phyloP scores from a whole-genome alignment of 2,329 filamentous ascomycete genomes.

The Penicillium olsonii region DNA sequence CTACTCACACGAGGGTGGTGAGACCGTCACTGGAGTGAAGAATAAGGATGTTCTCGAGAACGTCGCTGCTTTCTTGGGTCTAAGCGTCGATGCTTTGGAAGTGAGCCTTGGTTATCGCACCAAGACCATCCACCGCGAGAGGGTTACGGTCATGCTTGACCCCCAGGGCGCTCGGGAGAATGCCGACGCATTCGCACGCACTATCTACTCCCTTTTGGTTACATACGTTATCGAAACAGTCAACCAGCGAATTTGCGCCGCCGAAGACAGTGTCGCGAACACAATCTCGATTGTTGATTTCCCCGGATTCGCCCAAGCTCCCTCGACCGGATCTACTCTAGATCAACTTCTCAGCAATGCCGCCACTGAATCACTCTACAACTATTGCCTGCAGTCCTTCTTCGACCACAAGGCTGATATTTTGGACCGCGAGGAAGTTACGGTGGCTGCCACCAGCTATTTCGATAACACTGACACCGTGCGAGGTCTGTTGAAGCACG shows the following conservation, averaged over 20 bases:
- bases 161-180: constrained; percentile 85
- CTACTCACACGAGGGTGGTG: constrained; percentile 91
- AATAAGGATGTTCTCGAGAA: constrained; percentile 88
- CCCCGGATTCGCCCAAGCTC: constrained; percentile 85
- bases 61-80: constrained; percentile 91
- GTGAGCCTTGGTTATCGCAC: constrained; percentile 91
- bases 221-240: constrained; percentile 91
- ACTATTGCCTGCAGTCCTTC: constrained; percentile 91
- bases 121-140: constrained; percentile 92
- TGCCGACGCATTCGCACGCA: constrained; percentile 90
- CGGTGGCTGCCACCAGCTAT: constrained; percentile 87
- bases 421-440: constrained; percentile 90
- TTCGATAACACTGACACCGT: constrained; percentile 97
- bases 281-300: constrained; percentile 96
- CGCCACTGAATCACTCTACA: constrained; percentile 87
- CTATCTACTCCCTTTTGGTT: constrained; percentile 89
- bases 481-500: constrained; percentile 84
- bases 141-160: constrained; percentile 98
- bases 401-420: constrained; percentile 93
- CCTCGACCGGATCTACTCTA: constrained; percentile 78
- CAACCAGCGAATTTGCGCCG: constrained; percentile 84
- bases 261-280: constrained; percentile 86
- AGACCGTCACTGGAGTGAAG: constrained; percentile 81
- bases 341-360: constrained; percentile 96
- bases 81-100: constrained; percentile 78